Base-by-base conservation (phyloP, 257 asterid genomes). In the Ilex asprella region DNA sequence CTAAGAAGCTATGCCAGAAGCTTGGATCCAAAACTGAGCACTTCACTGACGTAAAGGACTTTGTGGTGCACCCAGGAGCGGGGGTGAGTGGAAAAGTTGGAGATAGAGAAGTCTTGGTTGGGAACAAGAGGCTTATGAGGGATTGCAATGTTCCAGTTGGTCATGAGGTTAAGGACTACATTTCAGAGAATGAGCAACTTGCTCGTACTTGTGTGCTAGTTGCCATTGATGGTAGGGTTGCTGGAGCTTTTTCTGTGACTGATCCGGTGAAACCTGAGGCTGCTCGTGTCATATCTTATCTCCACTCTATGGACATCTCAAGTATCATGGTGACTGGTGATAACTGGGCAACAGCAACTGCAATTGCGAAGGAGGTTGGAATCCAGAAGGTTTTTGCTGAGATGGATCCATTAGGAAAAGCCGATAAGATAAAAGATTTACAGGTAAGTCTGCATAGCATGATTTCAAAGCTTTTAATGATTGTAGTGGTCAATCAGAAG, bases 251-350 rank as follows among this genome's bases (percentile, higher is more conserved):
- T 68, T 84, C 98, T 27, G 93, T 92, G 49, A 88, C 93, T 58
- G 97, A 92, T 61, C 98, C 97, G 2, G 92, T 92, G 74, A 92
- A 92, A 72, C 97, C 95, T 5, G 98, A 84, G 66, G 89, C 95
- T 56, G 80, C 81, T 58, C 74, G 69, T 10, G 93, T 92, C 58
- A 52, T 92, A 66, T 80, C 97, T 43, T 80, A 78, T 74, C 95
- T 92, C 67, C 87, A 44, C 63, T 74, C 88, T 8, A 88, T 92
- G 98, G 71, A 69, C 59, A 80, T 92, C 59, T 61, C 86, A n/a
- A 84, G 93, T 70, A 95, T 88, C 67, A 88, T 92, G 97, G 93
- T 92, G 57, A 92, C 98, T 30, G 98, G 98, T 56, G 98, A 92
- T 82, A 92, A 92, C 84, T 92, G 94, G 98, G 91, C 98, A 50